A percentile compares a stretch with the other conserved stretches of the same genome.
Conservation (phyloP, 495 filamentous ascomycete genomes). For the Penicillium cosmopolitanum region DNA sequence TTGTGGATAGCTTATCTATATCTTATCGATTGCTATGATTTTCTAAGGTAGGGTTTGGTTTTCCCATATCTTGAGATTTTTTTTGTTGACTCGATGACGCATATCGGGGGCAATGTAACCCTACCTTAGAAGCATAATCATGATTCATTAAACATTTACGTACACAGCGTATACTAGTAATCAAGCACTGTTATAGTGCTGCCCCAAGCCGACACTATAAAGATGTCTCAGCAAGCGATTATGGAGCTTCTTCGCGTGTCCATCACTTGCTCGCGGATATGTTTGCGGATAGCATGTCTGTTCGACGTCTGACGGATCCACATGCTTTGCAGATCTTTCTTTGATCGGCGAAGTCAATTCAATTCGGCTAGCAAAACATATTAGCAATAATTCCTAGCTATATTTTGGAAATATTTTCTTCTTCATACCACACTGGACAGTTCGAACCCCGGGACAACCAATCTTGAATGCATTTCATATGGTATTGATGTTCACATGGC, state of each 20-base stretch:
- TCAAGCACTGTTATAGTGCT: conserved; percentile 1
- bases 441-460: conserved; percentile 7
- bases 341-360: neutral
- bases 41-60: no score
- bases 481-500: conserved; percentile 13
- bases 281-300: neutral
- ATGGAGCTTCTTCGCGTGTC: neutral
- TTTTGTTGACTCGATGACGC: no score
- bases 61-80: no score
- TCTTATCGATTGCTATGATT: no score
- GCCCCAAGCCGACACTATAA: conserved; percentile 1
- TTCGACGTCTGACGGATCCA: neutral
- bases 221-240: neutral
- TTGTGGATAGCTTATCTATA: neutral
- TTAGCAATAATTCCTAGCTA: neutral
- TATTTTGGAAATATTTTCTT: neutral
- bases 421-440: conserved; percentile 1
- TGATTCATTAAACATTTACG: neutral
- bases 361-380: neutral
- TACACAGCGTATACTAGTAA: neutral
- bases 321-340: neutral
- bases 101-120: no score
- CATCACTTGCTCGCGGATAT: neutral
- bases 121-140: neutral
- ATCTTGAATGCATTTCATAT: conserved; percentile 12